Conservation (phyloP, 2,329 filamentous ascomycete genomes). For the Thielaviopsis populi region DNA sequence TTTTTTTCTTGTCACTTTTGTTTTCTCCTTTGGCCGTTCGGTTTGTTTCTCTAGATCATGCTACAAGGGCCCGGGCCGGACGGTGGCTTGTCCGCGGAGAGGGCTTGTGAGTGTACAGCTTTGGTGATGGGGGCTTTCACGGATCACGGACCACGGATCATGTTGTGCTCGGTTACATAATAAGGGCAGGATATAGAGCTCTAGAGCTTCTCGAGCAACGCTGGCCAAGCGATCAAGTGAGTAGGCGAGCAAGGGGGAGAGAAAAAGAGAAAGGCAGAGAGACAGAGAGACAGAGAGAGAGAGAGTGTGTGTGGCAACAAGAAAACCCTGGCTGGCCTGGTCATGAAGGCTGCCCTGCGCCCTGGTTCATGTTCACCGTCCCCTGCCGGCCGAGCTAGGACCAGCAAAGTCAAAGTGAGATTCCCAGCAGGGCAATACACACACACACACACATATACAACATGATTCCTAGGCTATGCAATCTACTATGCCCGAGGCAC, state of each 20-base stretch:
- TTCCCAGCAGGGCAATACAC: neutral
- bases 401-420: neutral
- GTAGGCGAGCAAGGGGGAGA: too few species aligned
- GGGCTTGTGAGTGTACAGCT: neutral
- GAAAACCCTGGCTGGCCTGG: too few species aligned
- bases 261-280: too few species aligned
- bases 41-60: neutral
- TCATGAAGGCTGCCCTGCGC: neutral
- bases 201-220: neutral
- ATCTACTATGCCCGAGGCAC: neutral
- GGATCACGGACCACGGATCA: neutral
- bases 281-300: too few species aligned
- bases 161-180: neutral
- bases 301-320: too few species aligned
- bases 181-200: neutral
- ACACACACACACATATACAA: too few species aligned
- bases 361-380: neutral
- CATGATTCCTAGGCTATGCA: too few species aligned
- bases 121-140: neutral
- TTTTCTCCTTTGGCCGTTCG: neutral
- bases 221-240: too few species aligned
- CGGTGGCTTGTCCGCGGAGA: neutral
- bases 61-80: neutral
- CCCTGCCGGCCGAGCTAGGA: neutral
- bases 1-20: too few species aligned